Conservation (phyloP, 805 yeast genomes). For the Wickerhamomyces chaumierensis region DNA sequence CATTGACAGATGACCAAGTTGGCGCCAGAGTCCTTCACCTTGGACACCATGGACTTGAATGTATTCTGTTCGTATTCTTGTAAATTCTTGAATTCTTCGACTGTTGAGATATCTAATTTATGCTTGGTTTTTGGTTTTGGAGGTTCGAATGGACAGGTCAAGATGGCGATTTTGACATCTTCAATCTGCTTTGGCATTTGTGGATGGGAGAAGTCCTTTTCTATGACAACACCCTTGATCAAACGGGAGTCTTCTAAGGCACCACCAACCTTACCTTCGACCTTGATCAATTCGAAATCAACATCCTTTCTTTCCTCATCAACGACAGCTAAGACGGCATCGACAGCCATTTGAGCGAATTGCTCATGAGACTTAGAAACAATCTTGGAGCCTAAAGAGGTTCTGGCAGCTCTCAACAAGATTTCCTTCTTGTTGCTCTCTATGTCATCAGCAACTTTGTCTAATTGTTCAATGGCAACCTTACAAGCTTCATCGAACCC, state of each 20-base stretch:
- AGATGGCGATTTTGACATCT: constrained; percentile 83
- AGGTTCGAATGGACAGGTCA: constrained; percentile 98
- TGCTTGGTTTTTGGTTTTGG: constrained; percentile 99
- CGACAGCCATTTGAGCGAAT: constrained; percentile 96
- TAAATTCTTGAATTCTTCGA: constrained; percentile 83
- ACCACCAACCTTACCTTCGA: constrained; percentile 95
- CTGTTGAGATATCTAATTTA: constrained; percentile 85
- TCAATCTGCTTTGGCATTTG: constrained; percentile 84
- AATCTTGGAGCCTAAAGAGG: constrained; percentile 90
- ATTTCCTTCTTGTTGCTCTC: constrained; percentile 28
- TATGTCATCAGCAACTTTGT: constrained; percentile 61
- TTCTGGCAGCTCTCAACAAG: constrained; percentile 83
- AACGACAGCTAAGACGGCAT: constrained; percentile 85
- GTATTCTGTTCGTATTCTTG: constrained; percentile 89
- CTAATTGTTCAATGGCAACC: constrained; percentile 72
- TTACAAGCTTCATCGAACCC: constrained; percentile 97
- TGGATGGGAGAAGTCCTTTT: constrained; percentile 95
- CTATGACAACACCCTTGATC: constrained; percentile 86
- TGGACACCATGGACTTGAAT: constrained; percentile 80
- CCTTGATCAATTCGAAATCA: constrained; percentile 90
- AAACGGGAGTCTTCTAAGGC: constrained; percentile 74
- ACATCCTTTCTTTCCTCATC: constrained; percentile 90
- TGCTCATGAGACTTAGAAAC: constrained; percentile 89
- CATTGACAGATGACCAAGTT: constrained; percentile 96
- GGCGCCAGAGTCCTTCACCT: constrained; percentile 84